A percentile compares a stretch with the other conserved stretches of the same genome.
Evolutionary conservation across 2,329 filamentous ascomycete genomes (phyloP).

Genomic region (Dryadomyces sulphureus): DNA sequence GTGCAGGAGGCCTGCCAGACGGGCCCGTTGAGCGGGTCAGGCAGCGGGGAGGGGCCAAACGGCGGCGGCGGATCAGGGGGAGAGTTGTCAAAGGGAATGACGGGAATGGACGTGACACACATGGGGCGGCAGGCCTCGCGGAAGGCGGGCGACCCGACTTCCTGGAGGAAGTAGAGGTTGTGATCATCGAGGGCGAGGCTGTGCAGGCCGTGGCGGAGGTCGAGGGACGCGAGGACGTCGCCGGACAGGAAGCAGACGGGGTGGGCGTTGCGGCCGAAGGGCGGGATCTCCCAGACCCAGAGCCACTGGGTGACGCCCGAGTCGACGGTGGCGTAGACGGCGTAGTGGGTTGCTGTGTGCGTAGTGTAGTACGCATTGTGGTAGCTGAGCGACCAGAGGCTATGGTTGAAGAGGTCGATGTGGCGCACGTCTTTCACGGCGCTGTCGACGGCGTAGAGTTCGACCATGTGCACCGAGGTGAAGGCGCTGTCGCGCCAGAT

Average conservation of each 20-base stretch:
- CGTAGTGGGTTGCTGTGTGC: not conserved
- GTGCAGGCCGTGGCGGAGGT: slow-evolving; percentile 40
- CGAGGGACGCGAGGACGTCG: slow-evolving; percentile 30
- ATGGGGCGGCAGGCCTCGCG: slow-evolving; percentile 32
- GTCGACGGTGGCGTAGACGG: not conserved
- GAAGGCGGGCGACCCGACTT: slow-evolving; percentile 32
- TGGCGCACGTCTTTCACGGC: no score
- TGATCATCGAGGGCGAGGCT: slow-evolving; percentile 32
- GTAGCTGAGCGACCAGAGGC: not conserved
- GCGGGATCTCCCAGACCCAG: not conserved
- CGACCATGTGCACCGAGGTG: no score
- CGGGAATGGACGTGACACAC: slow-evolving; percentile 36
- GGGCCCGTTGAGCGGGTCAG: slow-evolving; percentile 24
- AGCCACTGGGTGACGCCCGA: not conserved
- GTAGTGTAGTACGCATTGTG: not conserved
- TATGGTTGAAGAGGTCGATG: not conserved
- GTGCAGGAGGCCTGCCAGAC: slow-evolving; percentile 32
- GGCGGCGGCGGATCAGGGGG: not conserved
- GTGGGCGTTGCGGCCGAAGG: not conserved
- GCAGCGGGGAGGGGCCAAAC: not conserved
- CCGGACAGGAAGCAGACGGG: slow-evolving; percentile 8
- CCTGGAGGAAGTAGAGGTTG: slow-evolving; percentile 41
- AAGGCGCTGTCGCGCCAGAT: slow-evolving; percentile 31
- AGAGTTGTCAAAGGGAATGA: slow-evolving; percentile 15
- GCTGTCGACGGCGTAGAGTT: no score